Conservation (phyloP, 805 yeast genomes). For the Barnettozyma siamensis region DNA sequence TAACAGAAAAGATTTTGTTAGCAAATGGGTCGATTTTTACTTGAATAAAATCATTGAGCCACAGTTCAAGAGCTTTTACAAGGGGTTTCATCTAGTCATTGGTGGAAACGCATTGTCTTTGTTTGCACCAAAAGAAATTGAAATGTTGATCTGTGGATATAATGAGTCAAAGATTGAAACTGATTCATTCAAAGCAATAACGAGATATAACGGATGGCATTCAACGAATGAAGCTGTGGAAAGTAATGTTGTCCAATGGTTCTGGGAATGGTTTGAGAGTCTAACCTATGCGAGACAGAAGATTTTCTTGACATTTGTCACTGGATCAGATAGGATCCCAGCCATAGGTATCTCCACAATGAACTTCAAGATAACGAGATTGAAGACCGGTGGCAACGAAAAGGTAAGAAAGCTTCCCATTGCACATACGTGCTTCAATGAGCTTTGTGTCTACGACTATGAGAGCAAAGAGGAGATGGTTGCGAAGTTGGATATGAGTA, state of each 20-base stretch:
- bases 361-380: slow-evolving; percentile 60
- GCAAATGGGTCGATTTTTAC: slow-evolving; percentile 54
- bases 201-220: slow-evolving; percentile 68
- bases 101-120: slow-evolving; percentile 77
- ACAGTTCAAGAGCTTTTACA: slow-evolving; percentile 53
- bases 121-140: slow-evolving; percentile 78
- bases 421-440: slow-evolving; percentile 95
- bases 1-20: slow-evolving; percentile 58
- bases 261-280: slow-evolving; percentile 72
- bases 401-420: slow-evolving; percentile 54
- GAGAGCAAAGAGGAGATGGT: slow-evolving; percentile 45
- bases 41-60: slow-evolving; percentile 46
- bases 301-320: slow-evolving; percentile 65
- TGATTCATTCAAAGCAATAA: slow-evolving; percentile 58
- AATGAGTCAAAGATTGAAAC: slow-evolving; percentile 61
- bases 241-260: slow-evolving; percentile 59
- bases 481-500: slow-evolving; percentile 58
- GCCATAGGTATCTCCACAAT: slow-evolving; percentile 84
- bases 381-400: slow-evolving; percentile 26
- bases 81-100: slow-evolving; percentile 71
- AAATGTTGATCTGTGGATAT: slow-evolving; percentile 65
- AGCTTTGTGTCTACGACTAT: slow-evolving; percentile 72
- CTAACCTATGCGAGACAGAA: slow-evolving; percentile 46
- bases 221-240: slow-evolving; percentile 30
- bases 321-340: slow-evolving; percentile 90